These are phyloP conservation scores for Acanthamoeba healyi DNA, from an alignment of 208 protist species.

Conservation along the genomic window DNA sequence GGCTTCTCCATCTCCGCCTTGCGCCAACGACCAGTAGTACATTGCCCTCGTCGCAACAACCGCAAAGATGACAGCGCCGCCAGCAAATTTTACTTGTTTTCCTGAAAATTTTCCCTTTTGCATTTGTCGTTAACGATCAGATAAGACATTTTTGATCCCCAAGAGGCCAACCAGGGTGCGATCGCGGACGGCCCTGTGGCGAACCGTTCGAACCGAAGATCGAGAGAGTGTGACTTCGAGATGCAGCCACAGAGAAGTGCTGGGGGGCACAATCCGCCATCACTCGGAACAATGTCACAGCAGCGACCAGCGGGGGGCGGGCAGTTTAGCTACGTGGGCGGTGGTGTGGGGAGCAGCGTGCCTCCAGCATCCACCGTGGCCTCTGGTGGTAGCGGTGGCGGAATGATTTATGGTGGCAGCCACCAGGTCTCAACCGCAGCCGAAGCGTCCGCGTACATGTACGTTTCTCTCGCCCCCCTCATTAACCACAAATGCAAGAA, in stretches of 20 bases:
- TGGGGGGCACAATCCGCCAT: neutral
- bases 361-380: neutral
- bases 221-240: no score
- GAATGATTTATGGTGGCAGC: neutral
- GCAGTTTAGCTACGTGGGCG: neutral
- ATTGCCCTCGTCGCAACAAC: neutral
- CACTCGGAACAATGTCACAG: neutral
- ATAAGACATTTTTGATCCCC: no score
- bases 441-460: neutral
- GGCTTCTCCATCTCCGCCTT: neutral
- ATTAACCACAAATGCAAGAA: neutral
- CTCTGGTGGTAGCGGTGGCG: neutral
- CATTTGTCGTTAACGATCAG: no score
- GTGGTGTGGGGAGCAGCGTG: neutral
- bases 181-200: no score
- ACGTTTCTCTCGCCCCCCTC: neutral
- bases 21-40: neutral
- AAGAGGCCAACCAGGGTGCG: no score
- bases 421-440: neutral
- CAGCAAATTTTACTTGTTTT: no score
- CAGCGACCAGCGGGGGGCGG: neutral
- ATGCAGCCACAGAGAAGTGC: neutral
- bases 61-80: neutral
- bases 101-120: no score
- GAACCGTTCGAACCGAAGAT: neutral